phyloP scores from a whole-genome alignment of 2,329 filamentous ascomycete species.

The Penicillium paneum region DNA sequence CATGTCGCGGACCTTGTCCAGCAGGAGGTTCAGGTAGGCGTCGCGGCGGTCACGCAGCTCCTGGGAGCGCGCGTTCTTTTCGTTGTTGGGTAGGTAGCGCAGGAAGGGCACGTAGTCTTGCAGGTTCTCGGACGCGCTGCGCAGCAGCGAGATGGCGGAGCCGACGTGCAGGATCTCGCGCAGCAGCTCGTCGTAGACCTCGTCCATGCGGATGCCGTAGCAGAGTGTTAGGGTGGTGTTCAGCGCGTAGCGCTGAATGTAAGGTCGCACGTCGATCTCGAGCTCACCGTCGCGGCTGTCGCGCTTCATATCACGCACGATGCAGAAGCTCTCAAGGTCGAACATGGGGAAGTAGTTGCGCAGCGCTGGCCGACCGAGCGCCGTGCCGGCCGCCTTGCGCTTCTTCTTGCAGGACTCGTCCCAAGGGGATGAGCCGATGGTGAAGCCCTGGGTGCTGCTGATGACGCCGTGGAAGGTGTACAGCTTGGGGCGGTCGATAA shows the following conservation, averaged over 20 bases:
- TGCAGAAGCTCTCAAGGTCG: conserved; percentile 67
- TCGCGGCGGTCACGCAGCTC: conserved; percentile 64
- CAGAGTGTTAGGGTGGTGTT: conserved; percentile 71
- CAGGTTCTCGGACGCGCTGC: conserved; percentile 72
- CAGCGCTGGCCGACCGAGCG: conserved; percentile 67
- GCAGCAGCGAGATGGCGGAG: conserved; percentile 65
- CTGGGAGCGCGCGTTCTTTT: conserved; percentile 56
- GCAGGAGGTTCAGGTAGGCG: conserved; percentile 56
- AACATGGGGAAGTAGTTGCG: conserved; percentile 73
- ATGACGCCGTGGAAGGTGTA: conserved; percentile 75
- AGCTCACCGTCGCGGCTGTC: conserved; percentile 58
- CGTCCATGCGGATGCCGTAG: conserved; percentile 70
- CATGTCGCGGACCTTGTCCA: conserved; percentile 54
- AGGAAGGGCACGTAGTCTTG: conserved; percentile 72
- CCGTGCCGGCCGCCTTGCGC: conserved; percentile 69
- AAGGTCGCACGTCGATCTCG: conserved; percentile 63
- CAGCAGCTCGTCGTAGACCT: conserved; percentile 62
- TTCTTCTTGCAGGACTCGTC: conserved; percentile 70
- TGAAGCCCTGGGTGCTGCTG: conserved; percentile 68
- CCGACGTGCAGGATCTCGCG: conserved; percentile 71
- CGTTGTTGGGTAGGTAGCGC: conserved; percentile 55
- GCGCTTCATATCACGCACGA: conserved; percentile 63
- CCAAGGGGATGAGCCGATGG: conserved; percentile 75
- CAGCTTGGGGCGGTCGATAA: conserved; percentile 69
- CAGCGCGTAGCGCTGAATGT: conserved; percentile 68